Conservation (phyloP, 306 rosid genomes). For the Citrullus mucosospermus region DNA sequence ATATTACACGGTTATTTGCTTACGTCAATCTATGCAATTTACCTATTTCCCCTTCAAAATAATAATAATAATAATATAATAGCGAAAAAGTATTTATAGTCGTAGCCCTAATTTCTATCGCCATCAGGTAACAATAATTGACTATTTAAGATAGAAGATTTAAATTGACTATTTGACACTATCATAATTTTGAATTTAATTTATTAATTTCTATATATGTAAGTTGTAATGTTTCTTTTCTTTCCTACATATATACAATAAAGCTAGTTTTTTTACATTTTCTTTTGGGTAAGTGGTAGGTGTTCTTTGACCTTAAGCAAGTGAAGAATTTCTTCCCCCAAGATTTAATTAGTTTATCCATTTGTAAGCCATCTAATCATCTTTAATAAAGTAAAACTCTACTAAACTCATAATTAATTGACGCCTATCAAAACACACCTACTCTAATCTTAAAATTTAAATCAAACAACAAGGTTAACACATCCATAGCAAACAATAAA, state of each 20-base stretch:
- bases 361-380: neutral
- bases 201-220: neutral
- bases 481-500: neutral
- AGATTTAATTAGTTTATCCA: neutral
- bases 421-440: neutral
- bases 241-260: neutral
- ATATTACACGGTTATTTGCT: too few relatives aligned
- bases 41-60: neutral
- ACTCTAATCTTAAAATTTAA: neutral
- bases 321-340: neutral
- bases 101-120: neutral
- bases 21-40: neutral
- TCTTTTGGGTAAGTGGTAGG: neutral
- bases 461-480: neutral
- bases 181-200: neutral
- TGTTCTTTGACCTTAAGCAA: conserved; percentile 1
- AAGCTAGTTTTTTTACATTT: neutral
- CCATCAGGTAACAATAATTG: neutral
- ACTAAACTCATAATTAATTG: neutral
- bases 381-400: neutral
- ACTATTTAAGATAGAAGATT: neutral
- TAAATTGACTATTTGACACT: neutral
- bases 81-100: neutral
- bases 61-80: neutral
- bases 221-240: neutral